Conservation (phyloP, 192 early-diverging fungal species). For the Obelidium mucronatum region DNA sequence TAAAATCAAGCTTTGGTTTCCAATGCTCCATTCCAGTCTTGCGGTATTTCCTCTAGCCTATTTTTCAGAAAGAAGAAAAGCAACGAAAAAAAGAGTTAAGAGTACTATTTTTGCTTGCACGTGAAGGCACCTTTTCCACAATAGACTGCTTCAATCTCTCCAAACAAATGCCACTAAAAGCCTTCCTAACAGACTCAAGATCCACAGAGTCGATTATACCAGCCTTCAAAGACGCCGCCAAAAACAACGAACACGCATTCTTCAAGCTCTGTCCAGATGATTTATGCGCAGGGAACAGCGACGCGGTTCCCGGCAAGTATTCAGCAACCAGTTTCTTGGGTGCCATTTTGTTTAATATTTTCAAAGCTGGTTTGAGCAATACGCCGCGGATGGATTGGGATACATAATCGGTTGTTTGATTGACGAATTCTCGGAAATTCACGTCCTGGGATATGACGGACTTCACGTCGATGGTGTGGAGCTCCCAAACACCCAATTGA, state of each 20-base stretch:
- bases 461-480: not conserved
- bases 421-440: not conserved
- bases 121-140: too few relatives aligned
- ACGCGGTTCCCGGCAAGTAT: not conserved
- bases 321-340: not conserved
- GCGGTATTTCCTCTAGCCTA: not conserved
- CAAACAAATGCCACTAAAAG: not conserved
- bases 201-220: not conserved
- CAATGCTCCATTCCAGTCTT: not conserved
- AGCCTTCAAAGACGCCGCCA: not conserved
- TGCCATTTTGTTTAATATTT: not conserved
- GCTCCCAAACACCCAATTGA: not conserved
- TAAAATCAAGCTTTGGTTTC: not conserved
- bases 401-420: not conserved
- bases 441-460: not conserved
- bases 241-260: not conserved
- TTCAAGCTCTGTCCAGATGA: not conserved
- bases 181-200: not conserved
- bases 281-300: not conserved
- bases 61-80: not conserved
- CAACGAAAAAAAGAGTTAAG: not conserved
- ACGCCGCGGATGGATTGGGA: not conserved
- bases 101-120: not conserved
- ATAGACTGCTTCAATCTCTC: too few relatives aligned
- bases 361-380: not conserved